Evolutionary conservation across 2,329 filamentous ascomycete species (phyloP).

Genomic region (Knufia fluminis): DNA sequence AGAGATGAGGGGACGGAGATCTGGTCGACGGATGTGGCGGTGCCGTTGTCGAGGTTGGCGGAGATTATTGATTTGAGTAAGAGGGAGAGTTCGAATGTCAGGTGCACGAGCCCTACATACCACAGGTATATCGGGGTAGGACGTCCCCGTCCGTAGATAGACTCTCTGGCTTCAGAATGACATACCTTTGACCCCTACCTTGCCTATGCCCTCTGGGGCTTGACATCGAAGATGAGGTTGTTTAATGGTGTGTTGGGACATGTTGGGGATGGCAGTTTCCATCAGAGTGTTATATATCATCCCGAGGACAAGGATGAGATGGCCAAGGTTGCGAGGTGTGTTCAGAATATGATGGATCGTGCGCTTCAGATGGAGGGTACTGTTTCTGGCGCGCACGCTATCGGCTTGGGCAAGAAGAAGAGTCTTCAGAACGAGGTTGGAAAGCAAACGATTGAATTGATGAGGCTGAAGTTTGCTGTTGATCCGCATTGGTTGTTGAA

Average conservation of each 20-base stretch:
- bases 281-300: constrained; percentile 85
- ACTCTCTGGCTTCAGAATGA: too few relatives aligned
- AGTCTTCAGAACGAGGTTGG: constrained; percentile 72
- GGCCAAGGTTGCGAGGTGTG: constrained; percentile 67
- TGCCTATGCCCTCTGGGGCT: too few relatives aligned
- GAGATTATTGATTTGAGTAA: constrained; percentile 47
- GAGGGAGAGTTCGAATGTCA: constrained; percentile 5
- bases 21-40: constrained; percentile 81
- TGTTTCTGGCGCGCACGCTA: constrained; percentile 62
- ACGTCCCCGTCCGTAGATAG: too few relatives aligned
- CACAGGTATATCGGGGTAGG: too few relatives aligned
- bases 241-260: constrained; percentile 85
- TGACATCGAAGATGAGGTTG: constrained; percentile 62
- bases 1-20: constrained; percentile 51
- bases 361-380: constrained; percentile 65
- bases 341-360: constrained; percentile 83
- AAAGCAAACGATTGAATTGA: constrained; percentile 67
- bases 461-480: constrained; percentile 75
- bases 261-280: constrained; percentile 90
- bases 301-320: constrained; percentile 58
- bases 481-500: constrained; percentile 88
- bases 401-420: constrained; percentile 79
- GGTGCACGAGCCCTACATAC: too few relatives aligned
- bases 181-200: too few relatives aligned
- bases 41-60: constrained; percentile 59